A percentile compares a stretch with the other conserved stretches of the same genome.
phyloP scores from a whole-genome alignment of 495 filamentous ascomycete species.

The Umbilicaria muhlenbergii region DNA sequence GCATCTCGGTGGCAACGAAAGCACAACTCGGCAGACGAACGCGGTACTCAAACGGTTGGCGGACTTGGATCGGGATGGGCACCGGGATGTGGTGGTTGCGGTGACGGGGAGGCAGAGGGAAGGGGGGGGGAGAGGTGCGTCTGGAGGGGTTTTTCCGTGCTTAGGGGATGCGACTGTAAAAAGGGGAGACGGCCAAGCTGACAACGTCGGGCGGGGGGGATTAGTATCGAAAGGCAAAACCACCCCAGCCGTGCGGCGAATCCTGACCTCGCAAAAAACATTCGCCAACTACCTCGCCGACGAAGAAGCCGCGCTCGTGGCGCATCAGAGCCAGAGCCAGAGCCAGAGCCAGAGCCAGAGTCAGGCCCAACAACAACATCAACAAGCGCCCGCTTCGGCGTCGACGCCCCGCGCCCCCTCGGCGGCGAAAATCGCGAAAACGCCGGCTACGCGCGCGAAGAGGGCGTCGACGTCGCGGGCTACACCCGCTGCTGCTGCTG shows the following conservation, averaged over 20 bases:
- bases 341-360: too few species aligned
- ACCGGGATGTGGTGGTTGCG: slow-evolving; percentile 52
- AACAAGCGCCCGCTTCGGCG: too few species aligned
- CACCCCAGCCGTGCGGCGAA: slow-evolving; percentile 72
- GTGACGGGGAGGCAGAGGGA: slow-evolving; percentile 40
- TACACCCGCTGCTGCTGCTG: too few species aligned
- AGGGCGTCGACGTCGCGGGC: background rate
- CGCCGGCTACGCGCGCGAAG: background rate
- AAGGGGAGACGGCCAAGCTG: too few species aligned
- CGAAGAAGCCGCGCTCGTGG: slow-evolving; percentile 57
- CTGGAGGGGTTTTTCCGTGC: background rate
- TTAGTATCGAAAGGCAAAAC: slow-evolving; percentile 32
- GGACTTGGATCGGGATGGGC: slow-evolving; percentile 66
- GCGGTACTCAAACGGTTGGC: slow-evolving; percentile 63
- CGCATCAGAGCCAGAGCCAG: too few species aligned
- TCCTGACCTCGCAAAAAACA: slow-evolving; percentile 81
- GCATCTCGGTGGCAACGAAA: slow-evolving; percentile 34
- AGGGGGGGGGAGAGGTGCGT: slow-evolving; percentile 27
- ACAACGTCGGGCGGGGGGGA: too few species aligned
- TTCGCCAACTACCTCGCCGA: slow-evolving; percentile 86
- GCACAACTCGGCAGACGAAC: slow-evolving; percentile 59
- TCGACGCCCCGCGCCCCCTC: background rate
- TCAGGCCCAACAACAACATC: slow-evolving; percentile 24
- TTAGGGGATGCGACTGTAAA: background rate
- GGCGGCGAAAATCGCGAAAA: background rate